Evolutionary conservation across 2,329 filamentous ascomycete genomes (phyloP).

Genomic region (Diplodia scrobiculata): DNA sequence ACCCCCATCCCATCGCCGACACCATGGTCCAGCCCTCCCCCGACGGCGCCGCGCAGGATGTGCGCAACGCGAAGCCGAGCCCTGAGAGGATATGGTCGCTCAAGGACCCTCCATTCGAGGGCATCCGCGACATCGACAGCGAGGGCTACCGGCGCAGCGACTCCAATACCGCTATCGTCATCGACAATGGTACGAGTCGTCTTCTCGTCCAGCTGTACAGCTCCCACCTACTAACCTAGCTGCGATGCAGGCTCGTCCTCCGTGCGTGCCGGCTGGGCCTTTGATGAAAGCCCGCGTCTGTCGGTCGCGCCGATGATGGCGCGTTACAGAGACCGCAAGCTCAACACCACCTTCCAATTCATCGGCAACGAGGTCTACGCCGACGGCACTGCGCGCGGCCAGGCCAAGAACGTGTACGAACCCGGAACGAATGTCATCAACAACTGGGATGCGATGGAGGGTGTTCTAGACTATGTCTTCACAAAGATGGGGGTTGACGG

Average conservation of each 20-base stretch:
- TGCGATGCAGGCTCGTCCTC: slow-evolving; percentile 71
- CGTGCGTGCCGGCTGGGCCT: slow-evolving; percentile 94
- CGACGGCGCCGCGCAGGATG: slow-evolving; percentile 47
- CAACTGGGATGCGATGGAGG: slow-evolving; percentile 98
- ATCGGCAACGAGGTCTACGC: slow-evolving; percentile 91
- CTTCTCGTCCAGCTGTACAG: neutral
- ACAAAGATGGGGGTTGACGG: slow-evolving; percentile 87
- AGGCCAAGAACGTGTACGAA: slow-evolving; percentile 89
- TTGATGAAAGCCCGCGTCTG: slow-evolving; percentile 79
- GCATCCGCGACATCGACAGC: slow-evolving; percentile 58
- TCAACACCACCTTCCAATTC: slow-evolving; percentile 88
- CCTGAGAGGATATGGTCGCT: slow-evolving; percentile 57
- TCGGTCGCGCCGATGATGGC: slow-evolving; percentile 87
- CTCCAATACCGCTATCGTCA: slow-evolving; percentile 75
- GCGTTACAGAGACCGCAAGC: slow-evolving; percentile 91
- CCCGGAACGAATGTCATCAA: slow-evolving; percentile 85
- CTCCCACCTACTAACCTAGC: neutral
- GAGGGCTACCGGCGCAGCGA: slow-evolving; percentile 72
- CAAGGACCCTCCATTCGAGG: slow-evolving; percentile 63
- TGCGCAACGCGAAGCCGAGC: slow-evolving; percentile 57
- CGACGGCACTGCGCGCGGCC: slow-evolving; percentile 87
- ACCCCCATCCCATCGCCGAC: slow-evolving; percentile 24
- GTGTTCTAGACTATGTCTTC: slow-evolving; percentile 90
- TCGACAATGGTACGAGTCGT: slow-evolving; percentile 80
- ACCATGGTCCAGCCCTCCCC: slow-evolving; percentile 45